Evolutionary conservation across 2,329 filamentous ascomycete species (phyloP).

Genomic region (Paracorniculantispora psalliotae): DNA sequence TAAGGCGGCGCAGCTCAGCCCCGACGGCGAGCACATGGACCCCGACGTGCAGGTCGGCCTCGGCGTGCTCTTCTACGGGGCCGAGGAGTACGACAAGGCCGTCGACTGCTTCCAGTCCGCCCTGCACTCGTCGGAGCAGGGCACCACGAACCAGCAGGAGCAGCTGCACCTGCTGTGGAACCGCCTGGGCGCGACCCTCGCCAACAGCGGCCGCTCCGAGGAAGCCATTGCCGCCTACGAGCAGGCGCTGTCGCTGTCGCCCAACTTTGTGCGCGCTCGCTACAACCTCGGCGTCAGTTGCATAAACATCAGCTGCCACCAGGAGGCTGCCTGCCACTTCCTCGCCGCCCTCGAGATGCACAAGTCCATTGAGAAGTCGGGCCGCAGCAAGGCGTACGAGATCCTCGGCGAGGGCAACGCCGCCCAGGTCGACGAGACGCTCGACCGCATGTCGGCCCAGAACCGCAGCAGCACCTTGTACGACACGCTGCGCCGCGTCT

Average conservation of each 20-base stretch:
- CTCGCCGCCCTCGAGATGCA: constrained; percentile 93
- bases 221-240: constrained; percentile 97
- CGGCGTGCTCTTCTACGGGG: constrained; percentile 95
- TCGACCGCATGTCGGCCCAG: constrained; percentile 86
- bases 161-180: constrained; percentile 97
- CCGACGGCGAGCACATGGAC: constrained; percentile 92
- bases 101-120: constrained; percentile 97
- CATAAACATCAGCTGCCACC: constrained; percentile 95
- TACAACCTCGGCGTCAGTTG: constrained; percentile 97
- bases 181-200: constrained; percentile 88
- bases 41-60: constrained; percentile 96
- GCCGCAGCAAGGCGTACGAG: constrained; percentile 76
- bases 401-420: constrained; percentile 58
- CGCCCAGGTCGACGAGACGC: constrained; percentile 56
- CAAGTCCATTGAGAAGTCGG: constrained; percentile 83
- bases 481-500: constrained; percentile 90
- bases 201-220: constrained; percentile 88
- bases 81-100: constrained; percentile 96
- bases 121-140: constrained; percentile 77
- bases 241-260: constrained; percentile 80
- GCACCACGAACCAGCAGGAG: constrained; percentile 74
- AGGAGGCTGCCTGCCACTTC: constrained; percentile 88
- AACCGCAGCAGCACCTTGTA: constrained; percentile 97
- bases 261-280: constrained; percentile 93
- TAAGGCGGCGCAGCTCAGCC: constrained; percentile 83